Evolutionary conservation across 2,329 filamentous ascomycete genomes (phyloP).

Genomic region (Tolypocladium cylindrosporum): DNA sequence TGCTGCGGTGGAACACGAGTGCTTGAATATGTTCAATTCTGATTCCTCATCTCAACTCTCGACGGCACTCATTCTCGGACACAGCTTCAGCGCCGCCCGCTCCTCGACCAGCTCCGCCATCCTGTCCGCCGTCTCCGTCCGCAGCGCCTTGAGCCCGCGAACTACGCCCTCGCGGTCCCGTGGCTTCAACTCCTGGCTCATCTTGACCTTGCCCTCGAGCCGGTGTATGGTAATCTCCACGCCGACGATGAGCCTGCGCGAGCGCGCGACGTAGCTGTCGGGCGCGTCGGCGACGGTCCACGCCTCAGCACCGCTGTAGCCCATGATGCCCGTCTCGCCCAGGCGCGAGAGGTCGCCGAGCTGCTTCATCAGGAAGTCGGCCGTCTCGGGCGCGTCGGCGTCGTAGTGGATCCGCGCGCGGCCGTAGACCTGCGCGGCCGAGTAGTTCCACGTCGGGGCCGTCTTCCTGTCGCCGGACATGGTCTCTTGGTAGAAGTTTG

Average conservation of each 20-base stretch:
- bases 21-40: background rate
- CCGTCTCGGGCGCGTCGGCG: slow-evolving; percentile 30
- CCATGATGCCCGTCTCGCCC: slow-evolving; percentile 46
- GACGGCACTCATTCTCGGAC: background rate
- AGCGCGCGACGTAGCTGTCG: slow-evolving; percentile 39
- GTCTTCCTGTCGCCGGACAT: slow-evolving; percentile 50
- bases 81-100: slow-evolving; percentile 15
- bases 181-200: slow-evolving; percentile 48
- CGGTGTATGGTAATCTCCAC: slow-evolving; percentile 46
- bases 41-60: background rate
- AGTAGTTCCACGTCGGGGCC: slow-evolving; percentile 62
- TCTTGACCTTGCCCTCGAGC: slow-evolving; percentile 54
- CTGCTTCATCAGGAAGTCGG: slow-evolving; percentile 37
- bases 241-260: slow-evolving; percentile 47
- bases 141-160: slow-evolving; percentile 37
- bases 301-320: slow-evolving; percentile 30
- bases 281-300: slow-evolving; percentile 52
- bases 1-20: background rate
- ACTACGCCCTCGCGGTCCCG: slow-evolving; percentile 47
- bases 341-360: slow-evolving; percentile 40
- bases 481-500: slow-evolving; percentile 57
- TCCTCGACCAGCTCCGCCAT: slow-evolving; percentile 21
- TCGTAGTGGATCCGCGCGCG: slow-evolving; percentile 43
- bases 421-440: slow-evolving; percentile 54
- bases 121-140: slow-evolving; percentile 15